phyloP scores from a whole-genome alignment of 2,329 filamentous ascomycete genomes.

The Ambrosiella cleistominuta region DNA sequence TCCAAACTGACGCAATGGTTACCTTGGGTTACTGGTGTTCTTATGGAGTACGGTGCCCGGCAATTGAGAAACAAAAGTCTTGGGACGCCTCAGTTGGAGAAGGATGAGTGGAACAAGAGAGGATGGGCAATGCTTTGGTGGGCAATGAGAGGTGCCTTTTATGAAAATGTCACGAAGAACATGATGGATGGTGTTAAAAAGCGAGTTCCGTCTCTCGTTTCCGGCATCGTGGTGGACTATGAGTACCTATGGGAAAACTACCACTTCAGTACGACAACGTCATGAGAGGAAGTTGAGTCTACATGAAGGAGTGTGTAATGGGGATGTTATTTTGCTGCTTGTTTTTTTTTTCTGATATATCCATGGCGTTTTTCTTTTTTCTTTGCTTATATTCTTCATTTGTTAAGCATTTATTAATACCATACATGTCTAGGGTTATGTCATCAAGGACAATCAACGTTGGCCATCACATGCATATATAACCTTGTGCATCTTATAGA shows the following conservation, averaged over 20 bases:
- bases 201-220: constrained; percentile 63
- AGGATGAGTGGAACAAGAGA: constrained; percentile 73
- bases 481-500: too few relatives aligned
- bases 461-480: too few relatives aligned
- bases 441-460: too few relatives aligned
- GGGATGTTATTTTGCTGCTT: neutral
- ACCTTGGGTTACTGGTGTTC: constrained; percentile 76
- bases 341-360: neutral
- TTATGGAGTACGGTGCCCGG: constrained; percentile 73
- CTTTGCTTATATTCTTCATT: constrained; percentile 6
- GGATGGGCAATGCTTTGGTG: constrained; percentile 92
- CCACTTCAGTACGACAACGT: constrained; percentile 55
- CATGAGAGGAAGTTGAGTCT: constrained; percentile 11
- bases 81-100: constrained; percentile 70
- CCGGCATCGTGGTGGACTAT: constrained; percentile 83
- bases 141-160: constrained; percentile 91
- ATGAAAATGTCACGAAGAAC: constrained; percentile 74
- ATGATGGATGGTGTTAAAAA: constrained; percentile 56
- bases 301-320: neutral
- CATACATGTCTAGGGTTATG: neutral
- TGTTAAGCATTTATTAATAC: constrained; percentile 8
- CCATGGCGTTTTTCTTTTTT: constrained; percentile 12
- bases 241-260: constrained; percentile 97
- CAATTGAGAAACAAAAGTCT: constrained; percentile 60
- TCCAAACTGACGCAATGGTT: constrained; percentile 56